A percentile compares a stretch with the other conserved stretches of the same genome.
Evolutionary conservation across 352 stramenopile species (phyloP).

Genomic region (Elongisporangium anandrum): DNA sequence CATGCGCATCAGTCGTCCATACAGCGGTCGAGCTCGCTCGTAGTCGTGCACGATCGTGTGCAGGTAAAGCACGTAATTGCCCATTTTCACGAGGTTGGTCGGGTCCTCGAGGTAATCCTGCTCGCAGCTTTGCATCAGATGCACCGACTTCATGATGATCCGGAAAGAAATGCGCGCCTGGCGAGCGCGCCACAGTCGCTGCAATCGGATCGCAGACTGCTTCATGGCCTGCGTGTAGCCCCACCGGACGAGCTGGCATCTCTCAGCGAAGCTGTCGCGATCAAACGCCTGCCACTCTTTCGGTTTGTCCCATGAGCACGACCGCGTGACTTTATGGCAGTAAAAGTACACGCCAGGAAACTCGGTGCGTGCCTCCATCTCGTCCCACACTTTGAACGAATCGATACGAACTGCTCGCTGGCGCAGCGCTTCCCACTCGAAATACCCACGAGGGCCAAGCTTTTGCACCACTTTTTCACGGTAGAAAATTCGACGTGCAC

Average conservation of each 20-base stretch:
- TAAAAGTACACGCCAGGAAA: constrained; percentile 68
- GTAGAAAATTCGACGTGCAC: constrained; percentile 30
- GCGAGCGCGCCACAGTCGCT: constrained; percentile 51
- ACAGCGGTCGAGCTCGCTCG: constrained; percentile 66
- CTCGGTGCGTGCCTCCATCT: constrained; percentile 41
- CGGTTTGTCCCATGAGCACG: constrained; percentile 68
- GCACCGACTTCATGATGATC: constrained; percentile 56
- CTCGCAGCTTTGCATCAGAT: constrained; percentile 67
- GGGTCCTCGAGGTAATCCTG: constrained; percentile 72
- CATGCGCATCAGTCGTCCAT: constrained; percentile 57
- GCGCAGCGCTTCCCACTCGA: constrained; percentile 49
- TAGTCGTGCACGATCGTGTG: constrained; percentile 78
- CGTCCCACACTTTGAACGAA: constrained; percentile 73
- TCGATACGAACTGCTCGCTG: constrained; percentile 20
- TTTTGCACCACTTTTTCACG: constrained; percentile 38
- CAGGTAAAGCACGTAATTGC: constrained; percentile 81
- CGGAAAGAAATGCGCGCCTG: constrained; percentile 51
- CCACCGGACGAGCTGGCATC: constrained; percentile 47
- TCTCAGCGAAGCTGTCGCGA: constrained; percentile 32
- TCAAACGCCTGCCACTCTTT: constrained; percentile 47
- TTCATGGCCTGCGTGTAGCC: constrained; percentile 68
- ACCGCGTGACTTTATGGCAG: constrained; percentile 58
- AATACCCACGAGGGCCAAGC: constrained; percentile 48
- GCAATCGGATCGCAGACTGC: constrained; percentile 34
- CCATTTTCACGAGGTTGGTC: constrained; percentile 65